These are phyloP conservation scores for Fusarium odoratissimum DNA, from an alignment of 2,329 filamentous ascomycete species.

Conservation along the genomic window DNA sequence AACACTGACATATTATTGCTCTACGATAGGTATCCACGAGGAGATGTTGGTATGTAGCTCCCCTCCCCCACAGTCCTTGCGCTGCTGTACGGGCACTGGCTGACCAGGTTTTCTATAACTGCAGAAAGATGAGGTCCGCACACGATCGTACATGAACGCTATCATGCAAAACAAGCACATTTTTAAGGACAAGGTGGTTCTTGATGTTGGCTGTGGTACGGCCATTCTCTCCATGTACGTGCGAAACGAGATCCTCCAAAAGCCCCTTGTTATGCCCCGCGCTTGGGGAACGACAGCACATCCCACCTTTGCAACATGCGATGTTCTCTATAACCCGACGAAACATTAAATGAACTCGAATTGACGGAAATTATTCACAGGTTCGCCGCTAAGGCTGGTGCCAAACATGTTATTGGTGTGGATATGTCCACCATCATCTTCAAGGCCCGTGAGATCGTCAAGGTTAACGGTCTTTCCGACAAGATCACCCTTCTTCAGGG, in stretches of 20 bases:
- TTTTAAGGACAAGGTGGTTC: constrained; percentile 84
- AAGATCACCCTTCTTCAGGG: constrained; percentile 98
- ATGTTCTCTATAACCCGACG: background rate
- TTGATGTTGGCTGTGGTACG: constrained; percentile 97
- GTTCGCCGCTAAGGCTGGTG: constrained; percentile 96
- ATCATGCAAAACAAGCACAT: constrained; percentile 98
- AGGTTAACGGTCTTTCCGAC: constrained; percentile 88
- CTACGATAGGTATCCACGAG: constrained; percentile 84
- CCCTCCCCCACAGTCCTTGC: constrained; percentile 25
- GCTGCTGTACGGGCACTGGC: constrained; percentile 25
- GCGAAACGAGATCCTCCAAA: constrained; percentile 14
- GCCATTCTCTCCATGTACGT: constrained; percentile 97
- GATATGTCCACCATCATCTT: constrained; percentile 99
- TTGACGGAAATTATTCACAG: constrained; percentile 58
- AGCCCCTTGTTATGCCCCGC: constrained; percentile 31
- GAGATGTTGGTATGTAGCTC: constrained; percentile 88
- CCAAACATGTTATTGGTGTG: constrained; percentile 98
- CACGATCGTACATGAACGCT: constrained; percentile 94
- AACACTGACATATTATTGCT: constrained; percentile 47
- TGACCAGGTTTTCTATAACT: constrained; percentile 34
- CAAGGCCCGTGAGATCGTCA: constrained; percentile 96
- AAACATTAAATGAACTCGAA: constrained; percentile 3
- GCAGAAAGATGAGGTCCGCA: constrained; percentile 98
- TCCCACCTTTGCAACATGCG: background rate
- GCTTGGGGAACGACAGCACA: constrained; percentile 12